Evolutionary conservation across 495 filamentous ascomycete genomes (phyloP).

Genomic region (Neurospora discreta): DNA sequence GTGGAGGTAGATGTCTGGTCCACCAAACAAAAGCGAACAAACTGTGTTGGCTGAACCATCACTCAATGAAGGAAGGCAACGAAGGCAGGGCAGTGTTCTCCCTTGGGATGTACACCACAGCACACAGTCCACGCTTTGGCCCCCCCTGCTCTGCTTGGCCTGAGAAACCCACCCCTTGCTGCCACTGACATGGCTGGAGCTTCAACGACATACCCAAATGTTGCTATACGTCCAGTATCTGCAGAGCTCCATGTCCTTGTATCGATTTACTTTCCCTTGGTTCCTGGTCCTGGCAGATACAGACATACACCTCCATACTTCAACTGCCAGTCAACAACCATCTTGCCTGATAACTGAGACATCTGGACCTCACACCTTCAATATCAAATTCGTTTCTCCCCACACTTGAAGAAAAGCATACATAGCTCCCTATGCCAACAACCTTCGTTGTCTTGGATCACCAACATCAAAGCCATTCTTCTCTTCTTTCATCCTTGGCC

Average conservation of each 20-base stretch:
- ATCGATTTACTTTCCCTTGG: not conserved
- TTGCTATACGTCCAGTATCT: not conserved
- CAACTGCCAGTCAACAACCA: not conserved
- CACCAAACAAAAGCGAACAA: slow-evolving; percentile 9
- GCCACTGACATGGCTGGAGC: not conserved
- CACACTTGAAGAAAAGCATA: not conserved
- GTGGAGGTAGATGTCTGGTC: slow-evolving; percentile 8
- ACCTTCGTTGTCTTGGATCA: not conserved
- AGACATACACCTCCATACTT: not conserved
- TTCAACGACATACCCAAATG: not conserved
- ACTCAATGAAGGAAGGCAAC: not conserved
- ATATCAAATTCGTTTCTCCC: not conserved
- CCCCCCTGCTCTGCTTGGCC: not conserved
- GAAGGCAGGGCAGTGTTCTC: not conserved
- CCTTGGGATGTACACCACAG: not conserved
- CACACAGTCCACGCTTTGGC: not conserved
- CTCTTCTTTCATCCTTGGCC: not conserved
- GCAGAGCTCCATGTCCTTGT: not conserved
- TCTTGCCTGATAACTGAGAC: not conserved
- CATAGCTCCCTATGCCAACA: not conserved
- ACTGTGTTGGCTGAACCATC: slow-evolving; percentile 12
- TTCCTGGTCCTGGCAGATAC: not conserved
- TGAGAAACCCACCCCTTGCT: not conserved
- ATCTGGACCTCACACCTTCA: not conserved
- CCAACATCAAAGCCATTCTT: not conserved